phyloP scores from a whole-genome alignment of 1,284 basidiomycete genomes.

The Puccinia coronata region DNA sequence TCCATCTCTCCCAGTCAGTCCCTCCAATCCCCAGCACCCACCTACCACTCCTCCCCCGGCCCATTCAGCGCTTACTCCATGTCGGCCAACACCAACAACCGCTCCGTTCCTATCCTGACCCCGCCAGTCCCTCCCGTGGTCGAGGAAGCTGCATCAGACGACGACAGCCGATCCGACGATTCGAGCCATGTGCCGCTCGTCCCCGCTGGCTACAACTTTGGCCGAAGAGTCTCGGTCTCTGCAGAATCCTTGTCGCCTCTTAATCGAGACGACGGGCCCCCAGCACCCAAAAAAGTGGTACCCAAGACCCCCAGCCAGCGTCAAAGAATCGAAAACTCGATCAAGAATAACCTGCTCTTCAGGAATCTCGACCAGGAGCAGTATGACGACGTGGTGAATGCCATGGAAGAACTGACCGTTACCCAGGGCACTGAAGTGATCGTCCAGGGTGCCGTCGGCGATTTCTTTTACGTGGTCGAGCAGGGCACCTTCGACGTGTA shows the following conservation, averaged over 20 bases:
- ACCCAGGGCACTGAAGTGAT: slow-evolving; percentile 80
- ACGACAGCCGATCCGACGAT: slow-evolving; percentile 59
- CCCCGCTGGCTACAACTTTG: slow-evolving; percentile 69
- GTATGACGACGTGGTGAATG: slow-evolving; percentile 84
- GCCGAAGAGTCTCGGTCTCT: slow-evolving; percentile 87
- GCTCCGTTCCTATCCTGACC: slow-evolving; percentile 59
- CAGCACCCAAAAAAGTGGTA: slow-evolving; percentile 64
- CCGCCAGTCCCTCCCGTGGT: slow-evolving; percentile 10
- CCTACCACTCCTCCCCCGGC: background rate
- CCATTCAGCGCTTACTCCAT: slow-evolving; percentile 12
- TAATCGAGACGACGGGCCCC: slow-evolving; percentile 63
- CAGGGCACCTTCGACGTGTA: slow-evolving; percentile 83
- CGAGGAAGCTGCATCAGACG: slow-evolving; percentile 66
- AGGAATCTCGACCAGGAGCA: slow-evolving; percentile 95
- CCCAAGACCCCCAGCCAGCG: slow-evolving; percentile 84
- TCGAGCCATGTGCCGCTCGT: slow-evolving; percentile 60
- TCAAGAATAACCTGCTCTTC: slow-evolving; percentile 89
- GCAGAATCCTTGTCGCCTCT: slow-evolving; percentile 88
- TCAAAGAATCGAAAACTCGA: slow-evolving; percentile 79
- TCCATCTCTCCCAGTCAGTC: background rate
- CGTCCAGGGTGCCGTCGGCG: slow-evolving; percentile 92
- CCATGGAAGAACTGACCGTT: slow-evolving; percentile 87
- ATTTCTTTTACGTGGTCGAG: slow-evolving; percentile 98
- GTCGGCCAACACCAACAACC: slow-evolving; percentile 25
- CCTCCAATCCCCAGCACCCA: slow-evolving; percentile 24